phyloP scores from a whole-genome alignment of 805 yeast genomes.

The Barnettozyma sucrosica region DNA sequence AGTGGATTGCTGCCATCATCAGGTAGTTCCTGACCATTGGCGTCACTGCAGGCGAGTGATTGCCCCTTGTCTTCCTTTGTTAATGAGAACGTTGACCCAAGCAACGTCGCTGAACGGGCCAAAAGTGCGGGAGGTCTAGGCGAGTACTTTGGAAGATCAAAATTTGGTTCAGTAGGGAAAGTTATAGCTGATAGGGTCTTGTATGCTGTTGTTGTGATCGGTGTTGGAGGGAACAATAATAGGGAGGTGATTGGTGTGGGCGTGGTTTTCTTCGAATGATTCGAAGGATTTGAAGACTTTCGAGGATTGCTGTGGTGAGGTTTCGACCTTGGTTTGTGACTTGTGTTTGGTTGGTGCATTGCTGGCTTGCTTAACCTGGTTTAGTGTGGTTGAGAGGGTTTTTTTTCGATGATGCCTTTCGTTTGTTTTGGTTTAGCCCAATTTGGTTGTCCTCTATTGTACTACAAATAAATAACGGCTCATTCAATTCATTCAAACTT shows the following conservation, averaged over 20 bases:
- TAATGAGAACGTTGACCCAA: slow-evolving; percentile 13
- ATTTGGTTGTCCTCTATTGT: background rate
- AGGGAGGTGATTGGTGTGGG: background rate
- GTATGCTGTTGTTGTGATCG: slow-evolving; percentile 14
- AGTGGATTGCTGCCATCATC: slow-evolving; percentile 9
- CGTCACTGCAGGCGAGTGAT: background rate
- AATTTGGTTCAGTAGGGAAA: slow-evolving; percentile 4
- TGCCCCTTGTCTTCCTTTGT: slow-evolving; percentile 1
- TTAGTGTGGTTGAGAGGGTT: background rate
- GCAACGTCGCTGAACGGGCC: background rate
- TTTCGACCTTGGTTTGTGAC: slow-evolving; percentile 12
- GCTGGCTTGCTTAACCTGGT: background rate
- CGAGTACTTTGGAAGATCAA: slow-evolving; percentile 15
- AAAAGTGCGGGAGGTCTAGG: slow-evolving; percentile 14
- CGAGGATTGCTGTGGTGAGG: background rate
- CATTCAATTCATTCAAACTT: background rate
- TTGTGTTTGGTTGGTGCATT: slow-evolving; percentile 2
- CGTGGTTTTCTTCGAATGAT: background rate
- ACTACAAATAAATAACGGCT: background rate
- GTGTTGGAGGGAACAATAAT: background rate
- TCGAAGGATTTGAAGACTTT: background rate
- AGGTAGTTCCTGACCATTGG: slow-evolving; percentile 11
- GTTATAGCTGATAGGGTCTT: slow-evolving; percentile 10
- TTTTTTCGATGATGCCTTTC: background rate
- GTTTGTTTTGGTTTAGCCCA: slow-evolving; percentile 3